Evolutionary conservation across 495 filamentous ascomycete genomes (phyloP).

Genomic region (Ascobolus immersus): DNA sequence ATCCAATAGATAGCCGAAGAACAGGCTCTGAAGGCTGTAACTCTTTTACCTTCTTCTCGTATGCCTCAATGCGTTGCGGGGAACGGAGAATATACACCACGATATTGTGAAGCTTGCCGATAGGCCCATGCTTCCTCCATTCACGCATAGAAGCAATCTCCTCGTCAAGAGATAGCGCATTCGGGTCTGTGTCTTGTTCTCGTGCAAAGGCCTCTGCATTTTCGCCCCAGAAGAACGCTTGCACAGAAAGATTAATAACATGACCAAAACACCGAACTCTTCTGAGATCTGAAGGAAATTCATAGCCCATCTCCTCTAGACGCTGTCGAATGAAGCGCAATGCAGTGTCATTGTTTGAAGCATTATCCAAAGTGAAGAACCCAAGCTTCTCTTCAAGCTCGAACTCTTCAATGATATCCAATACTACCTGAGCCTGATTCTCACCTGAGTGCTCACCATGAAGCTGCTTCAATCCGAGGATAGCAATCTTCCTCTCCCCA

Average conservation of each 20-base stretch:
- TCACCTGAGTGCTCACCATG: constrained; percentile 5
- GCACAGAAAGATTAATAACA: constrained; percentile 5
- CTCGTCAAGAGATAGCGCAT: neutral
- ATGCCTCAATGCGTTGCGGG: neutral
- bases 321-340: neutral
- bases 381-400: constrained; percentile 5
- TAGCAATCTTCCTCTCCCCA: neutral
- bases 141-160: constrained; percentile 2
- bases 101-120: constrained; percentile 8
- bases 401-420: constrained; percentile 5
- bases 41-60: neutral
- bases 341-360: constrained; percentile 6
- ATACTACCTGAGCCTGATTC: constrained; percentile 2
- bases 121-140: constrained; percentile 4
- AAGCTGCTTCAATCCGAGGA: constrained; percentile 1
- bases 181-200: neutral
- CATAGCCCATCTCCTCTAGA: neutral
- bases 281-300: constrained; percentile 4
- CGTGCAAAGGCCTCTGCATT: constrained; percentile 1
- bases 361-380: constrained; percentile 10
- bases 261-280: constrained; percentile 7
- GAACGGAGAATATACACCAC: constrained; percentile 1
- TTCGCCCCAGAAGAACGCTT: constrained; percentile 5
- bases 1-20: neutral
- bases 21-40: neutral